Percentiles rank a stretch among this genome's conserved stretches.
Conservation (phyloP, 169 alveolate species). For the Plasmodium fragile region DNA sequence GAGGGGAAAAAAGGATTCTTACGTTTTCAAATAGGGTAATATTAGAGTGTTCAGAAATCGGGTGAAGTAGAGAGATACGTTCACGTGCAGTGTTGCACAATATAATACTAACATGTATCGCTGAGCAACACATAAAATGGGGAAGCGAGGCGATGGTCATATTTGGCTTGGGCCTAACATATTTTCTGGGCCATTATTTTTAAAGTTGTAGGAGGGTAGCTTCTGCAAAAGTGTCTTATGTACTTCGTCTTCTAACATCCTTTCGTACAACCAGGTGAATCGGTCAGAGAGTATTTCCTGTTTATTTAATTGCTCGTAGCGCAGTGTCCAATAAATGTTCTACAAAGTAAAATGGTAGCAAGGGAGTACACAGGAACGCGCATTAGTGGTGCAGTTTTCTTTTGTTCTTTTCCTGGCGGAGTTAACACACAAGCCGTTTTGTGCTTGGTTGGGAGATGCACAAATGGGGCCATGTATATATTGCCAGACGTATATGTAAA, state of each 20-base stretch:
- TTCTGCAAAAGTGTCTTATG: slow-evolving; percentile 67
- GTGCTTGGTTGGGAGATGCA: background rate
- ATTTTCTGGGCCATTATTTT: slow-evolving; percentile 75
- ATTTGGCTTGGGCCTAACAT: slow-evolving; percentile 66
- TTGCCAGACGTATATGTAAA: background rate
- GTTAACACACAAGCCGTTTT: background rate
- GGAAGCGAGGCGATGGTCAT: background rate
- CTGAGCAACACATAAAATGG: background rate
- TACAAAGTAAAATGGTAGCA: slow-evolving; percentile 32
- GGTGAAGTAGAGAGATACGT: background rate
- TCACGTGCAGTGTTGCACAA: background rate
- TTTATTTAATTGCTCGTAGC: slow-evolving; percentile 82
- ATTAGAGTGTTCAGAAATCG: background rate
- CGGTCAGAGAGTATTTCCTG: slow-evolving; percentile 87
- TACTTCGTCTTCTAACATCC: slow-evolving; percentile 83
- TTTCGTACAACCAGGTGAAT: slow-evolving; percentile 86
- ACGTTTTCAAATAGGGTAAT: background rate
- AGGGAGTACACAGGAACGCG: background rate
- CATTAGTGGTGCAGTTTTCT: background rate
- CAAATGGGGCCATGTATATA: background rate
- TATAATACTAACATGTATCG: background rate
- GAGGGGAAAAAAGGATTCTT: background rate
- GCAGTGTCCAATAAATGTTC: slow-evolving; percentile 85
- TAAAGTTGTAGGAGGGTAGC: slow-evolving; percentile 68
- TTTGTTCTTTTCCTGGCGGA: background rate